phyloP scores from a whole-genome alignment of 2,329 filamentous ascomycete genomes.

The Nakataea oryzae region DNA sequence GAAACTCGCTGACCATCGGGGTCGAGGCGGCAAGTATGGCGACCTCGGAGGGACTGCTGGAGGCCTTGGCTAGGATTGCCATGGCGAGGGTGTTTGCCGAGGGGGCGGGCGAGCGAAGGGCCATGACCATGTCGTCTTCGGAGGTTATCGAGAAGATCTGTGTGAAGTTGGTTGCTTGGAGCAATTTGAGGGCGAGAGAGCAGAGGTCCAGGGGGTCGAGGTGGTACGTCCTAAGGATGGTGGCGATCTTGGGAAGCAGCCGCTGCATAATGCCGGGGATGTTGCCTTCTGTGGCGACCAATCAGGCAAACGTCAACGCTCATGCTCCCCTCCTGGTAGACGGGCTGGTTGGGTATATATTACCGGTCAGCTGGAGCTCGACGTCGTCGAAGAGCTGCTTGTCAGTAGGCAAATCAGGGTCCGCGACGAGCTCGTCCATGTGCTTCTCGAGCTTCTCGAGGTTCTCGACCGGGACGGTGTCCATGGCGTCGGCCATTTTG shows the following conservation, averaged over 20 bases:
- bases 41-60: constrained; percentile 33
- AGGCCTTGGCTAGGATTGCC: constrained; percentile 44
- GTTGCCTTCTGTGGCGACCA: constrained; percentile 31
- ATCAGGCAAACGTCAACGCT: not conserved
- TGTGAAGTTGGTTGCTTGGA: constrained; percentile 40
- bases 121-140: constrained; percentile 37
- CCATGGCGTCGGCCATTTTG: constrained; percentile 17
- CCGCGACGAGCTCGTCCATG: constrained; percentile 35
- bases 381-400: constrained; percentile 47
- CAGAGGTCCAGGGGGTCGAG: constrained; percentile 40
- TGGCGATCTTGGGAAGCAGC: constrained; percentile 42
- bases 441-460: constrained; percentile 44
- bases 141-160: constrained; percentile 41
- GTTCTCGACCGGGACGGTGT: constrained; percentile 34
- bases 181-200: constrained; percentile 43
- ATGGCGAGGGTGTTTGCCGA: constrained; percentile 49
- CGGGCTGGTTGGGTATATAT: constrained; percentile 9
- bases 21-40: constrained; percentile 39
- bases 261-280: constrained; percentile 38
- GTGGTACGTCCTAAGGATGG: constrained; percentile 38
- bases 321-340: constrained; percentile 2
- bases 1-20: constrained; percentile 33
- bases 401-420: constrained; percentile 30
- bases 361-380: constrained; percentile 41
- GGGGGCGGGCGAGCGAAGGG: constrained; percentile 41